Conservation (phyloP, 768 basidiomycete genomes). For the Mycena leptocephala region DNA sequence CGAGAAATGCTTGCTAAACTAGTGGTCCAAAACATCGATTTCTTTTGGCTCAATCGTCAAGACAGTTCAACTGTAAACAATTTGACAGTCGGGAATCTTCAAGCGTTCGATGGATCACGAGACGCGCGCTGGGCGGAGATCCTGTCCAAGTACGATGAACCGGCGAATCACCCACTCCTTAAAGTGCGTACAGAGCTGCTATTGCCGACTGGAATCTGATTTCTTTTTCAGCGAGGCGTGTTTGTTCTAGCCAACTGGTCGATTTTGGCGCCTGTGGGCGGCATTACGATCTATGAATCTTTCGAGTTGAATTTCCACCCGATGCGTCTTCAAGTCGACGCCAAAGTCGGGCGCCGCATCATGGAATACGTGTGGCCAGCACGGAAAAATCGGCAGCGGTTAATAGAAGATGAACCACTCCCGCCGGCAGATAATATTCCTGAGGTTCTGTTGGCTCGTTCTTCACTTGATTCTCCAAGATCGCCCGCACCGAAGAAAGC, state of each 20-base stretch:
- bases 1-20: slow-evolving; percentile 87
- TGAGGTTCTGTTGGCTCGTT: slow-evolving; percentile 46
- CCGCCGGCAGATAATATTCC: slow-evolving; percentile 21
- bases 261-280: slow-evolving; percentile 91
- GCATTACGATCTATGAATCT: slow-evolving; percentile 90
- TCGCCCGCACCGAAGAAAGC: slow-evolving; percentile 44
- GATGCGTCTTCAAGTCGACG: slow-evolving; percentile 89
- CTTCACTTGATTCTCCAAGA: slow-evolving; percentile 70
- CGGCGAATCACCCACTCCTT: slow-evolving; percentile 77
- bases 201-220: slow-evolving; percentile 3
- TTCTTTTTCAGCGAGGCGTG: slow-evolving; percentile 68
- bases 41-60: slow-evolving; percentile 88
- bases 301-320: slow-evolving; percentile 91
- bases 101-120: slow-evolving; percentile 89
- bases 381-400: slow-evolving; percentile 60
- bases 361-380: slow-evolving; percentile 93
- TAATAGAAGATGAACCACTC: slow-evolving; percentile 34
- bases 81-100: slow-evolving; percentile 81
- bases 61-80: slow-evolving; percentile 91
- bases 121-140: slow-evolving; percentile 92
- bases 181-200: slow-evolving; percentile 64
- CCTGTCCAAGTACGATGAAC: slow-evolving; percentile 82
- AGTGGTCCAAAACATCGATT: slow-evolving; percentile 84
- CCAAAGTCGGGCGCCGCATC: slow-evolving; percentile 83
- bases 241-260: slow-evolving; percentile 88